Evolutionary conservation across 1,139 yeast genomes (phyloP).

Genomic region (Candida sanyaensis): DNA sequence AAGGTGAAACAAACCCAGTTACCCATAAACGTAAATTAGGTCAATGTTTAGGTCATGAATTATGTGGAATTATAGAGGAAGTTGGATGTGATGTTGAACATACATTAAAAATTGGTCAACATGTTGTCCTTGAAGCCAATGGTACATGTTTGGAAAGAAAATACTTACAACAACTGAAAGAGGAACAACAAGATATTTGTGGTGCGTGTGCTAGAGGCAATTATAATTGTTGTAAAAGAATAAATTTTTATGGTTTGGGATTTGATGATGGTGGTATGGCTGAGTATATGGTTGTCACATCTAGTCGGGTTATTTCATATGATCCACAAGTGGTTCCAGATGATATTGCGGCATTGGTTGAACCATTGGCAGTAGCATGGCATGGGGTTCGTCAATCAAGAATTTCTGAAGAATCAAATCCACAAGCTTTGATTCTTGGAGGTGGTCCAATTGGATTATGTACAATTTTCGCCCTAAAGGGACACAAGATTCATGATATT

Average conservation of each 20-base stretch:
- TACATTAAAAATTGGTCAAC: constrained; percentile 6
- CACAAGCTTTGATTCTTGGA: constrained; percentile 42
- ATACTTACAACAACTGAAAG: constrained; percentile 1
- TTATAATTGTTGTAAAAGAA: constrained; percentile 47
- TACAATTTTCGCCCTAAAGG: constrained; percentile 56
- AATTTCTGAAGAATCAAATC: background rate
- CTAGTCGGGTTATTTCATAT: constrained; percentile 46
- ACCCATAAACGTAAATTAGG: constrained; percentile 17
- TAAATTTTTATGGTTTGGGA: constrained; percentile 49
- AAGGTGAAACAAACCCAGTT: constrained; percentile 20
- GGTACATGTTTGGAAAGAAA: constrained; percentile 40
- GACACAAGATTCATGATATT: constrained; percentile 53
- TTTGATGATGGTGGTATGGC: constrained; percentile 53
- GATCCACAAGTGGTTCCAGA: constrained; percentile 46
- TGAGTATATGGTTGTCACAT: constrained; percentile 50
- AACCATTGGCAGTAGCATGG: constrained; percentile 61
- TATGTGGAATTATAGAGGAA: constrained; percentile 46
- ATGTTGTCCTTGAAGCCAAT: constrained; percentile 52
- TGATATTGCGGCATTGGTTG: constrained; percentile 57
- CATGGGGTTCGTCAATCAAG: constrained; percentile 53
- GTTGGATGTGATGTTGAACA: constrained; percentile 18
- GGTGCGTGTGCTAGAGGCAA: constrained; percentile 46
- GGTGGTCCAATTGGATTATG: constrained; percentile 67
- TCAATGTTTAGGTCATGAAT: constrained; percentile 54
- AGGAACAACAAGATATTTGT: constrained; percentile 21